These are phyloP conservation scores for Talaromyces pinophilus DNA, from an alignment of 2,329 filamentous ascomycete genomes.

Conservation along the genomic window DNA sequence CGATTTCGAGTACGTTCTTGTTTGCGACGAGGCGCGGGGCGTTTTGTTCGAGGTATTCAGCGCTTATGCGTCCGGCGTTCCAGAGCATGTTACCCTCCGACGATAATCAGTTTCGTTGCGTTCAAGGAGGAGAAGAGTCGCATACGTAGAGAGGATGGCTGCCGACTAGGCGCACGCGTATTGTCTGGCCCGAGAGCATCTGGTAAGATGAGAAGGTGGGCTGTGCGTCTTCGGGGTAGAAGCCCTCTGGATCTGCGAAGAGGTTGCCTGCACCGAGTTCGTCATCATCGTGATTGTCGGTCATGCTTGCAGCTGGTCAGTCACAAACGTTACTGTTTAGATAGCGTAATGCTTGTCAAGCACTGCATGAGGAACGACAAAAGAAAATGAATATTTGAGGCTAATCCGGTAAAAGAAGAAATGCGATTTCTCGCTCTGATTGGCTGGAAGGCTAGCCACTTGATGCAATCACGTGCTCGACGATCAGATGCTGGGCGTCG, in stretches of 20 bases:
- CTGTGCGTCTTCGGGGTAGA: constrained; percentile 73
- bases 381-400: constrained; percentile 2
- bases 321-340: neutral
- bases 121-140: constrained; percentile 12
- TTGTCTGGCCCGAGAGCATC: constrained; percentile 63
- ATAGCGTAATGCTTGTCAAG: neutral
- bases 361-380: too few relatives aligned
- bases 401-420: constrained; percentile 2
- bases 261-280: constrained; percentile 47
- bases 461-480: constrained; percentile 10
- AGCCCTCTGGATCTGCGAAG: constrained; percentile 80
- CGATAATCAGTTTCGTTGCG: constrained; percentile 24
- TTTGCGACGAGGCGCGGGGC: constrained; percentile 60
- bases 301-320: constrained; percentile 18
- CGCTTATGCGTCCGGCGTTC: constrained; percentile 81
- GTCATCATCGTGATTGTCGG: constrained; percentile 31
- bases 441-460: neutral
- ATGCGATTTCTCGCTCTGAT: neutral
- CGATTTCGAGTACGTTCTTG: constrained; percentile 81
- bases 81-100: constrained; percentile 77
- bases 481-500: neutral
- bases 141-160: constrained; percentile 81
- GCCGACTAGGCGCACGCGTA: constrained; percentile 78
- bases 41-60: constrained; percentile 73
- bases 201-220: constrained; percentile 73